phyloP scores from a whole-genome alignment of 2,329 filamentous ascomycete genomes.

The Ophiostoma piceae region DNA sequence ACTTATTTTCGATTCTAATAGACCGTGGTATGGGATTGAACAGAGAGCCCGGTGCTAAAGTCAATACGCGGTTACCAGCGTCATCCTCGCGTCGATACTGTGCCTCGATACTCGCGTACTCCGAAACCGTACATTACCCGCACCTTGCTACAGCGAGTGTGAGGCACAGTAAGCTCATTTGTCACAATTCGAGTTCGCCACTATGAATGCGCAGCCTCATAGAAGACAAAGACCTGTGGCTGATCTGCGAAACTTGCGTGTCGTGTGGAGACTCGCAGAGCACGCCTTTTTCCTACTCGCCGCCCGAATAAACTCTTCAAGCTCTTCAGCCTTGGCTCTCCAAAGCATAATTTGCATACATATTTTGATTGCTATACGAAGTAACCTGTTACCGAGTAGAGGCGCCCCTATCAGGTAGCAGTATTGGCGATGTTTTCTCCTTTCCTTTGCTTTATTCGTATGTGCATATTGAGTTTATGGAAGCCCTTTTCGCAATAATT shows the following conservation, averaged over 20 bases:
- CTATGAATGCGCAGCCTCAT: background rate
- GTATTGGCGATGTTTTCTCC: too few relatives aligned
- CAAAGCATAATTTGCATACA: too few relatives aligned
- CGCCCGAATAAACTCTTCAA: background rate
- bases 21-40: too few relatives aligned
- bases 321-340: background rate
- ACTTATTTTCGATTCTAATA: too few relatives aligned
- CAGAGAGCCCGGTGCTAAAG: background rate
- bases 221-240: too few relatives aligned
- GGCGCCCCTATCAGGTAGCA: too few relatives aligned
- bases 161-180: background rate
- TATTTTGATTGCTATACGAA: too few relatives aligned
- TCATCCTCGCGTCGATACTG: background rate
- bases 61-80: background rate
- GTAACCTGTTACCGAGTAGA: too few relatives aligned
- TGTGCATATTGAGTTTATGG: too few relatives aligned
- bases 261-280: background rate
- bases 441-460: too few relatives aligned
- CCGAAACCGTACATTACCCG: too few relatives aligned
- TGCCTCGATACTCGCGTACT: background rate
- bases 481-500: too few relatives aligned
- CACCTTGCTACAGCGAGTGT: background rate
- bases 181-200: background rate
- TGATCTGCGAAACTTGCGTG: background rate
- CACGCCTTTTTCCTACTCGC: background rate